phyloP scores from a whole-genome alignment of 1,284 basidiomycete species.

The Afroboletus lepidellus region DNA sequence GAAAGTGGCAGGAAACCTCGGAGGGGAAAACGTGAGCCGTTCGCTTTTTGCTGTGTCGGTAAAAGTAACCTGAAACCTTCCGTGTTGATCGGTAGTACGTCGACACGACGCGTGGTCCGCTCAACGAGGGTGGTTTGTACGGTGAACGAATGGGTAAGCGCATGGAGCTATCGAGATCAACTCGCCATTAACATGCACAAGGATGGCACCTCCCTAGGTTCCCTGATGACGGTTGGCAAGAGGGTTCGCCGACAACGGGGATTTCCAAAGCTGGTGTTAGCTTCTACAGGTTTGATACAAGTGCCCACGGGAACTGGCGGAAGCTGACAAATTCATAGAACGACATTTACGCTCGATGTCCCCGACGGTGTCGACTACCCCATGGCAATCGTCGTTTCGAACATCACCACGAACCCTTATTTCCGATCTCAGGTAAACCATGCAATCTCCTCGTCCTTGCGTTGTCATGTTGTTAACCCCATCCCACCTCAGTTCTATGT shows the following conservation, averaged over 20 bases:
- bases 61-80: background rate
- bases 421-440: constrained; percentile 37
- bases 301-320: background rate
- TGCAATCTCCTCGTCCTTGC: too few relatives aligned
- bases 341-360: constrained; percentile 43
- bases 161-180: background rate
- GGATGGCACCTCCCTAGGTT: constrained; percentile 53
- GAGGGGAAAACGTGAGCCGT: constrained; percentile 42
- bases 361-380: constrained; percentile 48
- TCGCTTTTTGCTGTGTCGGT: background rate
- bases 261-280: constrained; percentile 41
- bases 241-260: constrained; percentile 40
- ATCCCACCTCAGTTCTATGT: constrained; percentile 22
- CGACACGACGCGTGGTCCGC: constrained; percentile 43
- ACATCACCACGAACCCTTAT: constrained; percentile 39
- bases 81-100: constrained; percentile 15
- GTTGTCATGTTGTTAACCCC: background rate
- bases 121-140: constrained; percentile 50
- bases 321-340: constrained; percentile 30
- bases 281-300: constrained; percentile 34
- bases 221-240: constrained; percentile 43
- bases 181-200: constrained; percentile 16
- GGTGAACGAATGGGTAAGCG: constrained; percentile 44
- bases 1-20: constrained; percentile 50
- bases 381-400: constrained; percentile 39